Base-by-base conservation (phyloP, 371 early-diverging fungal genomes). In the Actinomucor elegans region DNA sequence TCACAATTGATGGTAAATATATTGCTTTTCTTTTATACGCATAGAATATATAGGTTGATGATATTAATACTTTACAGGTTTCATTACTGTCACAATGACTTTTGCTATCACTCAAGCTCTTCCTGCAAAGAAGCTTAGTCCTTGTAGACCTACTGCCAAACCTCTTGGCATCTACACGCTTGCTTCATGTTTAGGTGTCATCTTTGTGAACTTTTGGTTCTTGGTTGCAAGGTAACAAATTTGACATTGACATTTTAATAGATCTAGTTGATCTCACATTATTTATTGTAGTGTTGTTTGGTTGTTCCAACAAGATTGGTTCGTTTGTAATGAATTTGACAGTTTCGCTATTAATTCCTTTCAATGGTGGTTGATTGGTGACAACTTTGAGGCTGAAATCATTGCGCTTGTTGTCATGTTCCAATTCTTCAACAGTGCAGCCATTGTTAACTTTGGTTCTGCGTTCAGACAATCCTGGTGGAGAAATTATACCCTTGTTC, bases 331-430 rank as follows among this genome's bases (percentile, higher is more conserved):
- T 48, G 86, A 90, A 69, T 91, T 91, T 62, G 89, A 91, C 56
- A 77, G 80, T 32, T 57, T 70, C 21, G 67, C 79, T n/a, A 75
- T 79, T 23, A 86, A 91, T 58, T 69, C 86, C n/a, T 64, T 83
- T 20, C 67, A 82, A 41, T 91, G 92, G 92, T 91, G 91, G 90
- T 68, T 90, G 41, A 67, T 91, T 26, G 91, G 84, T 37, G 92
- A 91, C 63, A 91, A 90, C 63, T 91, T 69, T 52, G 92, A 91
- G 71, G 84, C 81, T 28, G 85, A 78, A 53, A 65, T 76, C 11
- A 77, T 90, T 26, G 60, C 85, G 0, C 67, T 84, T 9, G 77
- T 81, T 4, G 76, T 80, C 54, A 71, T 88, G 58, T 86, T 84
- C 75, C 81, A 80, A 55, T 86, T 87, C 58, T 69, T 83, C 67